A percentile compares a stretch with the other conserved stretches of the same genome.
phyloP scores from a whole-genome alignment of 306 rosid genomes.

The Coriaria nepalensis region DNA sequence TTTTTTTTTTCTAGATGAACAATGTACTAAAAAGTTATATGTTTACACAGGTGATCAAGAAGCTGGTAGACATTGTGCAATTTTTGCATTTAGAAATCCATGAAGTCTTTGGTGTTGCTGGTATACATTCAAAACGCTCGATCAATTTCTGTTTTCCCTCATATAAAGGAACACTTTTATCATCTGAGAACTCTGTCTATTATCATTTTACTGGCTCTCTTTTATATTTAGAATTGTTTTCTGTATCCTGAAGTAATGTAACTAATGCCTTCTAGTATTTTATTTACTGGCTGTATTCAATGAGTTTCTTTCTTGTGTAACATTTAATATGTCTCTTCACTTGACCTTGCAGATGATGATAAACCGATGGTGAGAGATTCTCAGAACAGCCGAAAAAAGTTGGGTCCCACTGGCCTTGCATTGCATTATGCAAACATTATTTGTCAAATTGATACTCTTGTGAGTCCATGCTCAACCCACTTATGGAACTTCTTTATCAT shows the following conservation, averaged over 20 bases:
- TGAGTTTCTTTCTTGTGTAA: no score
- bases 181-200: no score
- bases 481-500: no score
- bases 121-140: slow-evolving; percentile 35
- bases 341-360: slow-evolving; percentile 46
- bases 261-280: no score
- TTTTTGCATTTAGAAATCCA: slow-evolving; percentile 80
- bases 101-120: slow-evolving; percentile 81
- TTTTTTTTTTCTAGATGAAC: slow-evolving; percentile 1
- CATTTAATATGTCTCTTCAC: slow-evolving; percentile 9
- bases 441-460: slow-evolving; percentile 84
- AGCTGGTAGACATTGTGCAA: slow-evolving; percentile 72
- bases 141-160: no score
- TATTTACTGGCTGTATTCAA: no score
- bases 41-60: slow-evolving; percentile 82
- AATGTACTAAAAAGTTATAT: slow-evolving; percentile 23
- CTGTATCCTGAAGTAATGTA: no score
- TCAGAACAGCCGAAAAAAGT: slow-evolving; percentile 42
- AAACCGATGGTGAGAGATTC: slow-evolving; percentile 34
- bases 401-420: slow-evolving; percentile 95
- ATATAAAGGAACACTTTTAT: no score
- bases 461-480: slow-evolving; percentile 52
- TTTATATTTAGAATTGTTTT: no score
- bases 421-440: slow-evolving; percentile 92
- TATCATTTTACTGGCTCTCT: no score